Conservation (phyloP, 2,329 filamentous ascomycete species). For the Pseudogymnoascus pannorum region DNA sequence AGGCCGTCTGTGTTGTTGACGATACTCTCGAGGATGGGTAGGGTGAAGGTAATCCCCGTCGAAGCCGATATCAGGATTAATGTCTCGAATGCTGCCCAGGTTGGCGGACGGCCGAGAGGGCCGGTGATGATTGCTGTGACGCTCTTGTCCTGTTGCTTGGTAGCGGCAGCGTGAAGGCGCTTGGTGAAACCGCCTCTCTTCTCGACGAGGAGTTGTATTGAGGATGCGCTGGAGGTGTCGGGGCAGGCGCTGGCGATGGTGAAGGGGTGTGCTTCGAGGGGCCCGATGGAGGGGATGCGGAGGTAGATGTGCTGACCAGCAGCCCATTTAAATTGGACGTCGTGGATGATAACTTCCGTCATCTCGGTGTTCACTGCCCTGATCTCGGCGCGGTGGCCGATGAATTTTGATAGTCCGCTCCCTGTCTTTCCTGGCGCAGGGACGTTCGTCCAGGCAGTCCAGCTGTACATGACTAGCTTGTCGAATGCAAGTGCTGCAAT, state of each 20-base stretch:
- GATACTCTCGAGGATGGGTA: slow-evolving; percentile 51
- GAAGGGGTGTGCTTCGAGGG: slow-evolving; percentile 52
- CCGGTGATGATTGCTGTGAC: slow-evolving; percentile 46
- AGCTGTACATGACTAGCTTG: slow-evolving; percentile 1
- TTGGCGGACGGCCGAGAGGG: slow-evolving; percentile 48
- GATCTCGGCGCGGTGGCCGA: slow-evolving; percentile 47
- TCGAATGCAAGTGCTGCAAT: slow-evolving; percentile 57
- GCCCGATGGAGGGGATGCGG: slow-evolving; percentile 44
- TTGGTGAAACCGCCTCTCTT: slow-evolving; percentile 51
- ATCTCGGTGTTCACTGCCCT: slow-evolving; percentile 43
- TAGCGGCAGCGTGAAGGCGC: slow-evolving; percentile 42
- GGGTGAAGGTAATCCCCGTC: slow-evolving; percentile 54
- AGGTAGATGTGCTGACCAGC: slow-evolving; percentile 55
- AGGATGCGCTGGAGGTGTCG: slow-evolving; percentile 41
- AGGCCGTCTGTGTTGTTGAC: slow-evolving; percentile 27
- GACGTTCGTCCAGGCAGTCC: slow-evolving; percentile 45
- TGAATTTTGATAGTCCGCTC: slow-evolving; percentile 25
- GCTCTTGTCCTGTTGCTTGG: slow-evolving; percentile 29
- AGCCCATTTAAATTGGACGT: slow-evolving; percentile 52
- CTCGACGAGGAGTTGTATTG: slow-evolving; percentile 51
- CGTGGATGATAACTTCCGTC: slow-evolving; percentile 52
- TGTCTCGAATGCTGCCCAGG: slow-evolving; percentile 52
- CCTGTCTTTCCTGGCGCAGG: slow-evolving; percentile 30
- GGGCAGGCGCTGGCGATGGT: slow-evolving; percentile 50
- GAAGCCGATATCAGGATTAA: slow-evolving; percentile 54